These are phyloP conservation scores for Puccinellia tenuiflora DNA, from an alignment of 176 grass and related monocot genomes.

Conservation along the genomic window DNA sequence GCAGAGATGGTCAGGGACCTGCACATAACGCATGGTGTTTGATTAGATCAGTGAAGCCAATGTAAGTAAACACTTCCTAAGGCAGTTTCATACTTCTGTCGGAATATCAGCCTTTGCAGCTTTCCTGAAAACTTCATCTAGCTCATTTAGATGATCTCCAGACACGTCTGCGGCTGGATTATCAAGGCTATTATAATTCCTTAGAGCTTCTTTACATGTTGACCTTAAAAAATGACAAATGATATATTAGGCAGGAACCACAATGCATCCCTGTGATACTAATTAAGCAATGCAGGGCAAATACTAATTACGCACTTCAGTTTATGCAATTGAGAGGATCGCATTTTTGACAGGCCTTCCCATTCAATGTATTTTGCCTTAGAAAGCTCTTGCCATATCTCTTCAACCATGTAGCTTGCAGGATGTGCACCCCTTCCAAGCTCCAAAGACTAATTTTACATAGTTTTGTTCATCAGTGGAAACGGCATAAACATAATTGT, in stretches of 20 bases:
- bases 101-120: conserved; percentile 50
- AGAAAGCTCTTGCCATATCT: conserved; percentile 74
- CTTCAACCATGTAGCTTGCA: conserved; percentile 71
- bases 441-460: conserved; percentile 65
- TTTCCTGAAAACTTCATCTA: conserved; percentile 65
- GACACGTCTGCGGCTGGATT: conserved; percentile 26
- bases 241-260: background rate
- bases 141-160: conserved; percentile 48
- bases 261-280: background rate
- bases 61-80: background rate
- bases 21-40: background rate
- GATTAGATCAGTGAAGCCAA: background rate
- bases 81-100: conserved; percentile 43
- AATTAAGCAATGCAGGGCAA: conserved; percentile 9
- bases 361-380: conserved; percentile 87
- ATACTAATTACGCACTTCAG: conserved; percentile 47
- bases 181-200: conserved; percentile 45
- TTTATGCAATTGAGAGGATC: conserved; percentile 33
- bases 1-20: conserved; percentile 92
- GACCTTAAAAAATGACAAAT: conserved; percentile 24
- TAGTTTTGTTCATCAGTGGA: conserved; percentile 24
- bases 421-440: conserved; percentile 73
- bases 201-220: conserved; percentile 70
- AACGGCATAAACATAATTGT: background rate
- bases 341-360: conserved; percentile 56